phyloP scores from a whole-genome alignment of 495 filamentous ascomycete genomes.

The Aspergillus cristatus region DNA sequence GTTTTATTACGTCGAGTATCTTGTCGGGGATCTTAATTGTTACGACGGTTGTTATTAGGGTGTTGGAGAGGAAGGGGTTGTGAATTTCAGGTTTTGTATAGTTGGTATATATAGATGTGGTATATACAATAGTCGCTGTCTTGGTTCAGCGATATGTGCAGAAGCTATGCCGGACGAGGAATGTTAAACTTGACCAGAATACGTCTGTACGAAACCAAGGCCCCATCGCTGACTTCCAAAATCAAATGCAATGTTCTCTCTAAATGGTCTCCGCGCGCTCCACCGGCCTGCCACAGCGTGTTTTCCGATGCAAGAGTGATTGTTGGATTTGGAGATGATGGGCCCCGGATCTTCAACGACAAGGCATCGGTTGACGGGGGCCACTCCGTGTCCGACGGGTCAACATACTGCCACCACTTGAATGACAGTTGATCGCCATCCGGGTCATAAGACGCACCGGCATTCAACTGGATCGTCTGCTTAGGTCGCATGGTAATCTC shows the following conservation, averaged over 20 bases:
- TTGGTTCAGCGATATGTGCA: too few species aligned
- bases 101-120: too few species aligned
- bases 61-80: neutral
- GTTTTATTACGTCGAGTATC: conserved; percentile 32
- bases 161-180: too few species aligned
- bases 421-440: conserved; percentile 26
- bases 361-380: conserved; percentile 16
- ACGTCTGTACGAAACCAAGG: conserved; percentile 22
- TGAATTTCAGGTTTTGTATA: too few species aligned
- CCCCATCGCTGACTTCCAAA: conserved; percentile 24
- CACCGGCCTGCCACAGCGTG: conserved; percentile 11
- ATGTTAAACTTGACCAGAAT: conserved; percentile 17
- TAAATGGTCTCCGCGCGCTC: conserved; percentile 12
- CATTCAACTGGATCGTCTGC: conserved; percentile 21
- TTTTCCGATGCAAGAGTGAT: conserved; percentile 20
- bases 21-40: conserved; percentile 25
- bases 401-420: conserved; percentile 32
- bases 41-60: conserved; percentile 5
- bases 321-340: conserved; percentile 12
- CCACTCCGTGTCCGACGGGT: conserved; percentile 25
- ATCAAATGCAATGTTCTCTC: conserved; percentile 18
- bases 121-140: too few species aligned
- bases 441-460: conserved; percentile 24
- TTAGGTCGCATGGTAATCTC: conserved; percentile 18
- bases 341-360: neutral